phyloP scores from a whole-genome alignment of 2,329 filamentous ascomycete genomes.

The Diplodia scrobiculata region DNA sequence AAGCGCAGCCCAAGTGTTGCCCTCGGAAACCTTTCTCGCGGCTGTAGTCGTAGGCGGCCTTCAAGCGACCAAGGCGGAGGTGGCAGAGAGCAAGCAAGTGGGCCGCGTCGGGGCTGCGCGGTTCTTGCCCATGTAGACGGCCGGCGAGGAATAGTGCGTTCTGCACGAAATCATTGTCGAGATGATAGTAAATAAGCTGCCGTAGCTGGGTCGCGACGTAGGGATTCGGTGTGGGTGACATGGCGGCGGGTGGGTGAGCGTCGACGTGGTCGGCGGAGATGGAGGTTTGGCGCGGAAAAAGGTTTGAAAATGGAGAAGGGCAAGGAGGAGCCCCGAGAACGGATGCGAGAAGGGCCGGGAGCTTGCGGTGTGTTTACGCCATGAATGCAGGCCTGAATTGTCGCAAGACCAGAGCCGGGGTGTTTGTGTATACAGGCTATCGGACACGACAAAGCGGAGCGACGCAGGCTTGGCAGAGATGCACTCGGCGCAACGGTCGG shows the following conservation, averaged over 20 bases:
- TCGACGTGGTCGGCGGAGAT: background rate
- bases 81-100: slow-evolving; percentile 86
- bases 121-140: slow-evolving; percentile 80
- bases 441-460: slow-evolving; percentile 21
- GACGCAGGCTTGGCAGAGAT: slow-evolving; percentile 14
- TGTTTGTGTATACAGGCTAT: slow-evolving; percentile 17
- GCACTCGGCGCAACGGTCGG: slow-evolving; percentile 17
- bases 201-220: slow-evolving; percentile 63
- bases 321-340: slow-evolving; percentile 1
- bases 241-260: slow-evolving; percentile 37
- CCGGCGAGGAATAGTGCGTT: slow-evolving; percentile 95
- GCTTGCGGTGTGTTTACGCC: slow-evolving; percentile 17
- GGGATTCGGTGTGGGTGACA: slow-evolving; percentile 56
- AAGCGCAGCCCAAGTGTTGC: slow-evolving; percentile 80
- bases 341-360: slow-evolving; percentile 15
- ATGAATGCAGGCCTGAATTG: slow-evolving; percentile 24
- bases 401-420: slow-evolving; percentile 17
- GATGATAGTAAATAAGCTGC: slow-evolving; percentile 69
- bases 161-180: slow-evolving; percentile 86
- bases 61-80: slow-evolving; percentile 76
- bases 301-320: slow-evolving; percentile 5
- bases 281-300: slow-evolving; percentile 4
- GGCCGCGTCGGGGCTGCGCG: slow-evolving; percentile 74
- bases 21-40: slow-evolving; percentile 71
- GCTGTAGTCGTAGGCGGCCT: slow-evolving; percentile 81